Percentiles rank a stretch among this genome's conserved stretches.
phyloP scores from a whole-genome alignment of 1,139 yeast genomes.

The Spencermartinsiella ligniputridi region DNA sequence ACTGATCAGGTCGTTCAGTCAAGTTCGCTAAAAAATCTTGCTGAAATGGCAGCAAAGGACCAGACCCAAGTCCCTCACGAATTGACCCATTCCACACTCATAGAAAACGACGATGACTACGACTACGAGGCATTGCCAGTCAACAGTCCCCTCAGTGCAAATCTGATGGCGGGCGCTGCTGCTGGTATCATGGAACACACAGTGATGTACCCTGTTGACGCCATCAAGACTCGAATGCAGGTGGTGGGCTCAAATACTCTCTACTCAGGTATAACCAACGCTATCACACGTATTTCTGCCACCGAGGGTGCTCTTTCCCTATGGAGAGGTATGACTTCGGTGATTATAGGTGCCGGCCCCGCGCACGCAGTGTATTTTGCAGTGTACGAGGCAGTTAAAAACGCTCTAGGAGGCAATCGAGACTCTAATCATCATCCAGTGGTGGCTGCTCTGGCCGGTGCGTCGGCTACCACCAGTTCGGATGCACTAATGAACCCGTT shows the following conservation, averaged over 20 bases:
- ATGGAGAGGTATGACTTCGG: slow-evolving; percentile 95
- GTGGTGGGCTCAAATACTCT: slow-evolving; percentile 45
- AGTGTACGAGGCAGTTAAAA: slow-evolving; percentile 87
- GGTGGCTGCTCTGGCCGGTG: slow-evolving; percentile 29
- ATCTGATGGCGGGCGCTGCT: slow-evolving; percentile 88
- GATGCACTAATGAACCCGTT: slow-evolving; percentile 98
- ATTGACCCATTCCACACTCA: neutral
- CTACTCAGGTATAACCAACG: slow-evolving; percentile 48
- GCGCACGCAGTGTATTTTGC: slow-evolving; percentile 97
- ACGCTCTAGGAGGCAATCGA: slow-evolving; percentile 41
- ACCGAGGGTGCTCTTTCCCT: slow-evolving; percentile 87
- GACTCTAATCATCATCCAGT: slow-evolving; percentile 53
- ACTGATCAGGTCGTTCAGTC: neutral
- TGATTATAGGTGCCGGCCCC: slow-evolving; percentile 97
- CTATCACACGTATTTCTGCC: slow-evolving; percentile 71
- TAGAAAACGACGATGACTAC: slow-evolving; percentile 28
- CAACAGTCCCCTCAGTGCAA: slow-evolving; percentile 77
- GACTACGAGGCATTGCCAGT: slow-evolving; percentile 94
- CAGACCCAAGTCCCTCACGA: neutral
- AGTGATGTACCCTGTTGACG: slow-evolving; percentile 94
- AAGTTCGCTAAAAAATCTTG: neutral
- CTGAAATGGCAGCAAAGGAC: slow-evolving; percentile 1
- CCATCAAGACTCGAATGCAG: slow-evolving; percentile 92
- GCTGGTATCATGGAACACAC: slow-evolving; percentile 98
- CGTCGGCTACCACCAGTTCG: slow-evolving; percentile 88